A percentile compares a stretch with the other conserved stretches of the same genome.
phyloP scores from a whole-genome alignment of 192 early-diverging fungal species.

The Backusella westeae region DNA sequence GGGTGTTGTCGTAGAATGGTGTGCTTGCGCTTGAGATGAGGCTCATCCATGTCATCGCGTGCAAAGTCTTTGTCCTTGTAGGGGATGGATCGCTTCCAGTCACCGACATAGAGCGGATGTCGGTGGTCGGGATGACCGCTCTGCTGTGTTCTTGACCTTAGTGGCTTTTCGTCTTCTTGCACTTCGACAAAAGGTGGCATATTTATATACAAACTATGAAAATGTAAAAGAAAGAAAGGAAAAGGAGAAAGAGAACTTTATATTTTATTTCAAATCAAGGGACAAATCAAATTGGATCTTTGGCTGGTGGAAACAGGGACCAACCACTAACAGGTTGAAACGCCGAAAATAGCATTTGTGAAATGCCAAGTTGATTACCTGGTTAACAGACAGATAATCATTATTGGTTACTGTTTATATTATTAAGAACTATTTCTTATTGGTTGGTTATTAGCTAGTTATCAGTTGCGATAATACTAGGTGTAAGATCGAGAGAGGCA shows the following conservation, averaged over 20 bases:
- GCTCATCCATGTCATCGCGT: conserved; percentile 89
- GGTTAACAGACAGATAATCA: background rate
- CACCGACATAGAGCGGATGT: conserved; percentile 76
- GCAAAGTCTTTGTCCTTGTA: conserved; percentile 70
- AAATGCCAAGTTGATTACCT: background rate
- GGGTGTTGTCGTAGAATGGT: conserved; percentile 87
- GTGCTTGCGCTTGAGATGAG: conserved; percentile 87
- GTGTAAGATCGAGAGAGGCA: too few relatives aligned
- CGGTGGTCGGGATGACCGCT: conserved; percentile 55
- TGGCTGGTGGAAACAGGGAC: background rate
- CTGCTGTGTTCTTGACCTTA: background rate
- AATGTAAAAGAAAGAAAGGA: background rate
- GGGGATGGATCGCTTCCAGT: conserved; percentile 82
- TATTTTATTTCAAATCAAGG: background rate
- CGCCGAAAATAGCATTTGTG: background rate
- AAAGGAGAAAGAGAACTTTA: background rate
- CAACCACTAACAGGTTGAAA: background rate
- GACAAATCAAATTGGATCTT: background rate
- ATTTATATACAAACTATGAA: background rate
- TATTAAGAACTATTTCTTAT: too few relatives aligned
- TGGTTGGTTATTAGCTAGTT: too few relatives aligned
- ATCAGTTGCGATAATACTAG: too few relatives aligned
- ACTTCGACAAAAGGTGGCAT: conserved; percentile 33
- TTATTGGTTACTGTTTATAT: too few relatives aligned
- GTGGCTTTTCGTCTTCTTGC: conserved; percentile 6